Evolutionary conservation across 345 rosid genomes (phyloP).

Genomic region (Syzygium oleosum): DNA sequence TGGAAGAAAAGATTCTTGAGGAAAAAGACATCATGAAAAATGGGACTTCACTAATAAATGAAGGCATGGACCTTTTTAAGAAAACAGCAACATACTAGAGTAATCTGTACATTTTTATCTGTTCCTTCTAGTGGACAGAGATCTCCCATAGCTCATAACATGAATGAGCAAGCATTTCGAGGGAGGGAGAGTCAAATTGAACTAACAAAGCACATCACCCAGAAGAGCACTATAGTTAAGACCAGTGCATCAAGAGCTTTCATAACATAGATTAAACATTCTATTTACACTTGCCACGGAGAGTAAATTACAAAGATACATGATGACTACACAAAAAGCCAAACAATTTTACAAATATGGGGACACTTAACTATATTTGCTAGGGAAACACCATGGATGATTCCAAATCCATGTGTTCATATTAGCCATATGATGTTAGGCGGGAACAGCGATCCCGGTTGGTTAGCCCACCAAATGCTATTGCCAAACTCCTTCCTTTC

Average conservation of each 20-base stretch:
- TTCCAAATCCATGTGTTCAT: constrained; percentile 25
- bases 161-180: not conserved
- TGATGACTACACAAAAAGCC: constrained; percentile 4
- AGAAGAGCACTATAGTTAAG: not conserved
- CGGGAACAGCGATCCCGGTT: constrained; percentile 8
- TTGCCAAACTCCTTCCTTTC: constrained; percentile 4
- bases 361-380: constrained; percentile 19
- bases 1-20: not conserved
- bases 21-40: not conserved
- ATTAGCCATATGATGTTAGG: constrained; percentile 36
- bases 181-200: not conserved
- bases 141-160: not conserved
- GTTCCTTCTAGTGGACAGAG: not conserved
- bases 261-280: not conserved
- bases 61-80: not conserved
- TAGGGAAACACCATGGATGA: constrained; percentile 22
- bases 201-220: not conserved
- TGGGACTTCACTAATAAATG: not conserved
- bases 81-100: not conserved
- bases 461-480: constrained; percentile 22
- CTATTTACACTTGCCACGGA: constrained; percentile 27
- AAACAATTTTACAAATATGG: constrained; percentile 21
- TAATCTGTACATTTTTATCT: not conserved
- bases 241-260: not conserved
- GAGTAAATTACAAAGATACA: not conserved